phyloP scores from a whole-genome alignment of 75 land plant species.

The Sequoiadendron giganteum region DNA sequence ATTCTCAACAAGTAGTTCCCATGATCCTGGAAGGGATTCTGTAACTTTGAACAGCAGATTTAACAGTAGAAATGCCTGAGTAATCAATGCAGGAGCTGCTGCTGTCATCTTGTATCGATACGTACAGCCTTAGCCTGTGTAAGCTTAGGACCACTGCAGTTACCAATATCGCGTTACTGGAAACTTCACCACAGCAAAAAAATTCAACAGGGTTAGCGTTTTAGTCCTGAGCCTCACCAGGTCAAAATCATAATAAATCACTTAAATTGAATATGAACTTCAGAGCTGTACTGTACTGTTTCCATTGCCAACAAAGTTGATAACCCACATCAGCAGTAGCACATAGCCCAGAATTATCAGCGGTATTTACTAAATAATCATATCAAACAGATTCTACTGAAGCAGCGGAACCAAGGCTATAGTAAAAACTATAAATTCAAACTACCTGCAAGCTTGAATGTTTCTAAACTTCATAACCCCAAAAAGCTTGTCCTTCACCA shows the following conservation, averaged over 20 bases:
- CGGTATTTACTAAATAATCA: background rate
- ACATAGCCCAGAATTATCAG: background rate
- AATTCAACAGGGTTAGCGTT: background rate
- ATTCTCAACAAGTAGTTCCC: slow-evolving; percentile 44
- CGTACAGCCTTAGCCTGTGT: background rate
- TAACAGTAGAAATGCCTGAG: background rate
- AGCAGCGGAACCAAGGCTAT: background rate
- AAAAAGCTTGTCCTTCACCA: background rate
- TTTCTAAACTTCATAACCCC: background rate
- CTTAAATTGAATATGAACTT: background rate
- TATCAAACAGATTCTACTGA: background rate
- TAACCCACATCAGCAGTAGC: background rate
- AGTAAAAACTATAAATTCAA: background rate
- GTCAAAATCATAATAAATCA: background rate
- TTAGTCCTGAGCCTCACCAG: background rate
- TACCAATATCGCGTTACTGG: background rate
- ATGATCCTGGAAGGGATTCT: slow-evolving; percentile 24
- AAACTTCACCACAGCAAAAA: background rate
- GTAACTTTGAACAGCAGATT: background rate
- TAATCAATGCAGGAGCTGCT: background rate
- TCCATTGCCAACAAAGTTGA: background rate
- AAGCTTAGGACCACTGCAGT: background rate
- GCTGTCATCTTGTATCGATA: background rate
- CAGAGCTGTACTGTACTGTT: background rate
- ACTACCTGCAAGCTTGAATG: background rate